Base-by-base conservation (phyloP, 768 basidiomycete species). In the Chlorophyllum brunneum region DNA sequence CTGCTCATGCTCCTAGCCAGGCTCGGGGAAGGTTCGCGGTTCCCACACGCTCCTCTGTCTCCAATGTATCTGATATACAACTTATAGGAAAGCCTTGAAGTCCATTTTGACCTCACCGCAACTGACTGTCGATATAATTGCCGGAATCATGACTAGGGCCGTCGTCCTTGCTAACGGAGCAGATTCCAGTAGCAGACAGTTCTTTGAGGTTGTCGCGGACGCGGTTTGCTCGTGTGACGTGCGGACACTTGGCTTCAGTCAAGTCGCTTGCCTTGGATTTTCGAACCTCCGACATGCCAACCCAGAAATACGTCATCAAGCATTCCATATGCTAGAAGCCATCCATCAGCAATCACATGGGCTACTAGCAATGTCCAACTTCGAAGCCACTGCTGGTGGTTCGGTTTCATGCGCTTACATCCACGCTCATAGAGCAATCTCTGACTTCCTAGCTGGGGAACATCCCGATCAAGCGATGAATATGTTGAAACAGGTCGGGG, bases 211-310 rank as follows among this genome's bases (percentile, higher is more conserved):
- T 26, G 71, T 95, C 3, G 78, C 82, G 2, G 86, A 90, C 30
- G 77, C 88, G 16, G 72, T 93, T 20, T 78, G 80, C 63, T 76
- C 73, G 18, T 38, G 13, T 46, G 73, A 78, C 20, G 65, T 63
- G 23, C 86, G 83, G 61, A 73, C 75, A 42, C 90, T 87, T 64
- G 78, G 78, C 3, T 88, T 92, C 61, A 74, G 83, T 22, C 92
- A 95, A 62, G 71, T 82, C 11, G 77, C 81, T 20, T 92, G 85
- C 60, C 74, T 95, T 11, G 88, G 86, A 2, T 69, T 97, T 16
- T 85, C 88, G 16, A 97, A 97, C 67, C 77, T 98, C 8, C 86
- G 88, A 27, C 87, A 95, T 64, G 78, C 82, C 2, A 74, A 79
- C 20, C 56, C 75, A 6, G 69, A 74, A 16, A 81, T 86, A 41